These are phyloP conservation scores for Candida pseudoglaebosa DNA, from an alignment of 805 yeast species.

Conservation along the genomic window DNA sequence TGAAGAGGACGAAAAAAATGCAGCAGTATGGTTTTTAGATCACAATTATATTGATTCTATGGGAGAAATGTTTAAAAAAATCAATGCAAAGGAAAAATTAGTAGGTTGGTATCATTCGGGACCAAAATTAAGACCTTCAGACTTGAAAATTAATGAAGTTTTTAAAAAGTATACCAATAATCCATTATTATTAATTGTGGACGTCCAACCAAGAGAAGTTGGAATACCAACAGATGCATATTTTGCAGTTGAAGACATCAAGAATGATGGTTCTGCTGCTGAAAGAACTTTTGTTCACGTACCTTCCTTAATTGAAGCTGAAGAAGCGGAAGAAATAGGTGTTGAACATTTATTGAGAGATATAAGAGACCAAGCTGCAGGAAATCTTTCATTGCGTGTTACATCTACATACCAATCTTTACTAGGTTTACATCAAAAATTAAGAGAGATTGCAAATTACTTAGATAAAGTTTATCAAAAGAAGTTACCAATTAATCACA, in stretches of 20 bases:
- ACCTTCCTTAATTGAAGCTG: slow-evolving; percentile 91
- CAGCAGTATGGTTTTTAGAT: slow-evolving; percentile 94
- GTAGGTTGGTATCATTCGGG: slow-evolving; percentile 99
- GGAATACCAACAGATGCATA: slow-evolving; percentile 97
- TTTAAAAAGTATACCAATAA: slow-evolving; percentile 78
- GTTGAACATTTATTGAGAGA: slow-evolving; percentile 95
- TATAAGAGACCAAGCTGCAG: slow-evolving; percentile 95
- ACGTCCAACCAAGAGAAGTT: slow-evolving; percentile 77
- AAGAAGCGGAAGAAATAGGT: slow-evolving; percentile 98
- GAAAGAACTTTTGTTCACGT: slow-evolving; percentile 91
- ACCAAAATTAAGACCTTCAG: slow-evolving; percentile 84
- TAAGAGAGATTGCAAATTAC: slow-evolving; percentile 73
- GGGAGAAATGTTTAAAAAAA: slow-evolving; percentile 97
- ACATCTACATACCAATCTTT: slow-evolving; percentile 88
- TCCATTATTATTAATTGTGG: slow-evolving; percentile 86
- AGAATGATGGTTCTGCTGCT: slow-evolving; percentile 91
- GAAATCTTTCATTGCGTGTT: slow-evolving; percentile 78
- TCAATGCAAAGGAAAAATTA: slow-evolving; percentile 92
- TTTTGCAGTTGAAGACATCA: slow-evolving; percentile 88
- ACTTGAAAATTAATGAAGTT: slow-evolving; percentile 81
- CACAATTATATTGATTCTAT: slow-evolving; percentile 93
- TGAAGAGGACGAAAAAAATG: slow-evolving; percentile 91
- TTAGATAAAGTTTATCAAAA: slow-evolving; percentile 68
- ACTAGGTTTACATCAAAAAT: slow-evolving; percentile 76
- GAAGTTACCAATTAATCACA: slow-evolving; percentile 82